These are phyloP conservation scores for Lentinula sp. DNA, from an alignment of 768 basidiomycete genomes.

Conservation along the genomic window DNA sequence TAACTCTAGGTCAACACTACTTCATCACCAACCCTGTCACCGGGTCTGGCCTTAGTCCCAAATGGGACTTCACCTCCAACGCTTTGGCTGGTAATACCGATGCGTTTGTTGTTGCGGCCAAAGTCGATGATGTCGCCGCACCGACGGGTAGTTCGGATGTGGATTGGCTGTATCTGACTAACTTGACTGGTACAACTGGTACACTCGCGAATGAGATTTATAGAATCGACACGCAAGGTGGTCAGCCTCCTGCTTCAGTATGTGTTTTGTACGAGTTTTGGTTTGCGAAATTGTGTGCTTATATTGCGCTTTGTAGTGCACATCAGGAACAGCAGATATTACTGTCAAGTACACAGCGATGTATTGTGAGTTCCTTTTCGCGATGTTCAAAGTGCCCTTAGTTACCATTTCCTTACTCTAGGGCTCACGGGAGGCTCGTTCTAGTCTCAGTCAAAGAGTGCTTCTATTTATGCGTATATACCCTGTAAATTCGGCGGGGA, in stretches of 20 bases:
- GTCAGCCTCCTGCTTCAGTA: conserved; percentile 48
- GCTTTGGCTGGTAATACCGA: conserved; percentile 31
- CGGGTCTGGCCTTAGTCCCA: conserved; percentile 36
- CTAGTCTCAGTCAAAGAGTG: neutral
- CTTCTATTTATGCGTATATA: neutral
- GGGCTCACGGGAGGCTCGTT: conserved; percentile 6
- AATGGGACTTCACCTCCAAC: conserved; percentile 50
- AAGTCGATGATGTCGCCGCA: conserved; percentile 32
- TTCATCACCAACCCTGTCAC: conserved; percentile 43
- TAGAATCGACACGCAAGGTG: conserved; percentile 45
- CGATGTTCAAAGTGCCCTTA: neutral
- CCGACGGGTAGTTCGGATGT: conserved; percentile 38
- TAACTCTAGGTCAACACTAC: conserved; percentile 44
- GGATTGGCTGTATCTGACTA: conserved; percentile 47
- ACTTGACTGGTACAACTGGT: conserved; percentile 35
- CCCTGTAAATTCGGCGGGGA: neutral
- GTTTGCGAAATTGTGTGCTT: neutral
- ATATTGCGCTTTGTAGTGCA: conserved; percentile 22
- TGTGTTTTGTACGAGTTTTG: conserved; percentile 10
- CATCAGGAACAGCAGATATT: conserved; percentile 32
- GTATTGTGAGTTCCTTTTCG: conserved; percentile 36
- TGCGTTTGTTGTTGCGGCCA: conserved; percentile 43
- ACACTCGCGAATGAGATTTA: conserved; percentile 44
- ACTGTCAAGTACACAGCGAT: conserved; percentile 45
- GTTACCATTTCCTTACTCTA: neutral